Base-by-base conservation (phyloP, 1,139 yeast genomes). In the Blastobotrys capitulatus region DNA sequence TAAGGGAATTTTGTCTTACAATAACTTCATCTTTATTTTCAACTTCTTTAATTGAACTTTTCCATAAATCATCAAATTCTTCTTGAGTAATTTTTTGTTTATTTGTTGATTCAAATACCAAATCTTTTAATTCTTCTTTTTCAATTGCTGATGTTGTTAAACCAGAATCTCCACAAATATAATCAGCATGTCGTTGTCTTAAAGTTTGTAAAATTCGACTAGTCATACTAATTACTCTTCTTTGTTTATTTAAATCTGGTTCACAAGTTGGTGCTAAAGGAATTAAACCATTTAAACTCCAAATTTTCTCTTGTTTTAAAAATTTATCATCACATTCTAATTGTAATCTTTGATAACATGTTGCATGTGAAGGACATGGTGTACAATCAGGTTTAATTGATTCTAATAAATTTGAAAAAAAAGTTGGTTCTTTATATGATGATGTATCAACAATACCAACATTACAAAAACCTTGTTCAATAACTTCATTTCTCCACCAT, bases 31-130 rank as follows among this genome's bases (percentile, higher is more conserved):
- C 83, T 68, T 85, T 87, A 52, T 77, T 74, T 57, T 80, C 79
- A 58, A 90, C 74, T 58, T 82, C 86, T 42, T 73, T 68, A 9
- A 83, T 62, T 9, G 87, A 86, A 58, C 80, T 76, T 29, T 65
- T 64, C 97, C 97, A 90, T 54, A 88, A 74, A 52, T 83, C 87
- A 57, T 86, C 83, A 68, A 89, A 90, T 57, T 87, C 95, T 42
- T 80, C 83, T 46, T 73, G 77, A n/a, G 80, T 73, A 38, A 86
- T 76, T 25, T 53, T 47, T 15, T 56, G 50, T 7, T 66, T 52
- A 52, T 68, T 70, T 51, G 57, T 54, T 26, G 54, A 53, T 25
- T 57, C 52, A 34, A 70, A 52, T 40, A 48, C 43, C 7, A 54
- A 53, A 3, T 10, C 4, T 22, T 54, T 50, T 42, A 70, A 60